Percentiles rank a stretch among this genome's conserved stretches.
These are phyloP conservation scores for Tulasnella sp. DNA, from an alignment of 768 basidiomycete species.

Conservation along the genomic window DNA sequence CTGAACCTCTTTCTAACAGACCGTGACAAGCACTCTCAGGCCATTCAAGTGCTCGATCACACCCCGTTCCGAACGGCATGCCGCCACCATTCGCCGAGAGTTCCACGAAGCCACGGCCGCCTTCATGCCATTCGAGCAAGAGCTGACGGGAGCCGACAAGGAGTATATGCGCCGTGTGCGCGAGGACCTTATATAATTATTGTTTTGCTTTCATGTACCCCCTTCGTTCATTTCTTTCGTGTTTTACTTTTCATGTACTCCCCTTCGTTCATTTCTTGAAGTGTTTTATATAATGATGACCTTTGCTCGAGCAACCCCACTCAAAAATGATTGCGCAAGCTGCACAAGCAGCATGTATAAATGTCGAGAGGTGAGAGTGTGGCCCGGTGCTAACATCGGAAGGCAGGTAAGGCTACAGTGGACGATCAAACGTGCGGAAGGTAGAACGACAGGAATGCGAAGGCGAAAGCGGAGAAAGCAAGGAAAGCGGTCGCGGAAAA, in stretches of 20 bases:
- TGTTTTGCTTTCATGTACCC: neutral
- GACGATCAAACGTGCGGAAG: neutral
- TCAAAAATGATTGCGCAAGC: neutral
- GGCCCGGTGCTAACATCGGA: constrained; percentile 10
- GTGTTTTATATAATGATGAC: neutral
- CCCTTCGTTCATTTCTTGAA: neutral
- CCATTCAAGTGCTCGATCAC: constrained; percentile 9
- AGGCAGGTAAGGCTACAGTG: constrained; percentile 14
- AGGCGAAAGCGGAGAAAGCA: neutral
- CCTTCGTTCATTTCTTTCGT: no score
- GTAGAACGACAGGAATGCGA: neutral
- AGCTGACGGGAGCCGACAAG: constrained; percentile 8
- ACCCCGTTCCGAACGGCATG: constrained; percentile 2
- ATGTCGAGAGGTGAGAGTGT: constrained; percentile 5
- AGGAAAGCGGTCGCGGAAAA: constrained; percentile 3
- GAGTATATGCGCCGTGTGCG: constrained; percentile 1
- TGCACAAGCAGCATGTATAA: neutral
- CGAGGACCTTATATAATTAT: neutral
- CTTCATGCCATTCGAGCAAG: constrained; percentile 22
- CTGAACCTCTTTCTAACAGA: neutral
- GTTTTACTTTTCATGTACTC: neutral
- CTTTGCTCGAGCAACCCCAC: neutral
- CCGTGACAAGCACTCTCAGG: neutral
- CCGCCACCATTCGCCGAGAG: neutral
- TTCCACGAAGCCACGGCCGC: constrained; percentile 1